Percentiles rank a stretch among this genome's conserved stretches.
These are phyloP conservation scores for Artemisia annua DNA, from an alignment of 129 eudicot genomes.

Conservation along the genomic window DNA sequence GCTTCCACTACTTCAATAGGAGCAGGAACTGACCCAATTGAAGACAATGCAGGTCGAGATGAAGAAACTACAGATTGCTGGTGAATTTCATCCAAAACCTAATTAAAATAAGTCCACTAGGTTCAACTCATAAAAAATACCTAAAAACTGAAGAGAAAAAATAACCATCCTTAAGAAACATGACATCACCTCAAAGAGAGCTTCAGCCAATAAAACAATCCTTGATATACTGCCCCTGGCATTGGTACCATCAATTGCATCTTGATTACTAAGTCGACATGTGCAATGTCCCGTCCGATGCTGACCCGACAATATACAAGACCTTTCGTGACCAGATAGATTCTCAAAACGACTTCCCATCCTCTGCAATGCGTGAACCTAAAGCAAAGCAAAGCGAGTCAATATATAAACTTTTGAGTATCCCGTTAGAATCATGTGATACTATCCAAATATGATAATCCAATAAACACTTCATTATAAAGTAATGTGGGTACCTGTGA, in stretches of 20 bases:
- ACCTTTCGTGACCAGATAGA: conserved; percentile 79
- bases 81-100: conserved; percentile 99
- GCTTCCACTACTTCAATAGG: conserved; percentile 84
- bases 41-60: conserved; percentile 70
- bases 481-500: conserved; percentile 61
- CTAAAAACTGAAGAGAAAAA: conserved; percentile 3
- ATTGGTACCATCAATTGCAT: conserved; percentile 55
- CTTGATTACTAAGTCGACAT: conserved; percentile 53
- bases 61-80: conserved; percentile 88
- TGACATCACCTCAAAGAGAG: conserved; percentile 85
- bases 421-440: too few species aligned
- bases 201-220: conserved; percentile 91
- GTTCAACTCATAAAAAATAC: conserved; percentile 30
- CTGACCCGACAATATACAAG: conserved; percentile 86
- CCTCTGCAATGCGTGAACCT: conserved; percentile 94
- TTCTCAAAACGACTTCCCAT: conserved; percentile 93
- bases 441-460: too few species aligned
- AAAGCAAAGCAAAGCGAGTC: neutral
- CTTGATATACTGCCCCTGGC: conserved; percentile 96
- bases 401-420: neutral
- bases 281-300: conserved; percentile 79
- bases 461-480: neutral
- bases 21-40: conserved; percentile 91
- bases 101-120: conserved; percentile 38
- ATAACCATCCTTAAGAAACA: conserved; percentile 4